These are phyloP conservation scores for Pseudogymnoascus sp. DNA, from an alignment of 2,329 filamentous ascomycete genomes.

Conservation along the genomic window DNA sequence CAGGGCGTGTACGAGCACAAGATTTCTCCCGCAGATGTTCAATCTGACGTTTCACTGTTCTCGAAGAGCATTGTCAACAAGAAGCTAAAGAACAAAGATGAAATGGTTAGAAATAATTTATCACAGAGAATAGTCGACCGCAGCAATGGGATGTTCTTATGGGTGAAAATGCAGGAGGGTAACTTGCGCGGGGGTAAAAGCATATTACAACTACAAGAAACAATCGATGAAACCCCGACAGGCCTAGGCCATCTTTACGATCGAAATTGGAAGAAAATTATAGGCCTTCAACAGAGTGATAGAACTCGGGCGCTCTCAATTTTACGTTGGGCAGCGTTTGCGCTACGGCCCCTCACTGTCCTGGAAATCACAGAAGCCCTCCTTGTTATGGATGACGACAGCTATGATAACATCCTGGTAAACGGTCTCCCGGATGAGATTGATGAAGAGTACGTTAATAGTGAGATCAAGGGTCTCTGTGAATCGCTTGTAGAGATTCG, in stretches of 20 bases:
- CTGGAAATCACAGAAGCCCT: conserved; percentile 17
- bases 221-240: neutral
- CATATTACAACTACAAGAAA: neutral
- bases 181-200: neutral
- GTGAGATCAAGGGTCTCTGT: conserved; percentile 25
- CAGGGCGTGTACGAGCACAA: neutral
- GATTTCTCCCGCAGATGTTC: neutral
- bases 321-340: conserved; percentile 18
- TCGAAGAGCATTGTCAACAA: neutral
- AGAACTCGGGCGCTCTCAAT: conserved; percentile 13
- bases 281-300: conserved; percentile 8
- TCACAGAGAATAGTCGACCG: neutral
- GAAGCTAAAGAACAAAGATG: neutral
- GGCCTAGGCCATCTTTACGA: neutral
- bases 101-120: neutral
- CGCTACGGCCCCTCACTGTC: conserved; percentile 16
- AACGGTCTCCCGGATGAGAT: conserved; percentile 23
- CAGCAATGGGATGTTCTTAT: neutral
- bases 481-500: conserved; percentile 25
- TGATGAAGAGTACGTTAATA: conserved; percentile 25
- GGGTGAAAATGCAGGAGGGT: neutral
- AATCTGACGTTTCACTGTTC: neutral
- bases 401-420: conserved; percentile 12
- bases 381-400: conserved; percentile 11
- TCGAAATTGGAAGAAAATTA: conserved; percentile 10